A percentile compares a stretch with the other conserved stretches of the same genome.
These are phyloP conservation scores for Dictyophora rubrovolvata DNA, from an alignment of 768 basidiomycete species.

Conservation along the genomic window DNA sequence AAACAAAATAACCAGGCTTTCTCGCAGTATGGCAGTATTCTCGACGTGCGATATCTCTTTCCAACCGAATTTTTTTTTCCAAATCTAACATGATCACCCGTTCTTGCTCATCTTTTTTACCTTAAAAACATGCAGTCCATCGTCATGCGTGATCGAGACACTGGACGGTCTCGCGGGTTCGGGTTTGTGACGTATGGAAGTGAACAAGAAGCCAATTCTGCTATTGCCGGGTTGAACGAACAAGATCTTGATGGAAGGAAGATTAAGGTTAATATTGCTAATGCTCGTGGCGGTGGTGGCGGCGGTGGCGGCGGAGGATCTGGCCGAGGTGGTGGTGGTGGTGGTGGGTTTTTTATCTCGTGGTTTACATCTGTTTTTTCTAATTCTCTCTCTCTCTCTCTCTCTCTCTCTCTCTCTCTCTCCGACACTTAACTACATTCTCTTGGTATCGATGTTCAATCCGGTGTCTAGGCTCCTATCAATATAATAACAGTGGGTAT, in stretches of 20 bases:
- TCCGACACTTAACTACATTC: too few species aligned
- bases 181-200: conserved; percentile 81
- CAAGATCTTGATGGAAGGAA: conserved; percentile 88
- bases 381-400: background rate
- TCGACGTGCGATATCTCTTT: conserved; percentile 74
- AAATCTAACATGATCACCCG: conserved; percentile 8
- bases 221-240: conserved; percentile 74
- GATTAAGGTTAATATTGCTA: conserved; percentile 80
- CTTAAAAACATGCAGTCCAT: conserved; percentile 55
- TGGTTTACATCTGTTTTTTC: background rate
- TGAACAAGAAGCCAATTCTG: conserved; percentile 57
- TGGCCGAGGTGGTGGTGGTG: conserved; percentile 24
- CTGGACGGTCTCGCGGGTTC: conserved; percentile 93
- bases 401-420: conserved; percentile 6
- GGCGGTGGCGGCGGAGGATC: conserved; percentile 33
- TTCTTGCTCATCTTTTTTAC: conserved; percentile 8
- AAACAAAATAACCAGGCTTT: conserved; percentile 51
- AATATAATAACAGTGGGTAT: conserved; percentile 10
- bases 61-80: conserved; percentile 20
- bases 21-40: conserved; percentile 65
- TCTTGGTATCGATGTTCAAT: too few species aligned
- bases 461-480: conserved; percentile 3
- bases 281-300: conserved; percentile 49
- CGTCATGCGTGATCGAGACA: conserved; percentile 98
- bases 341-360: conserved; percentile 10